Evolutionary conservation across 2,329 filamentous ascomycete genomes (phyloP).

Genomic region (Verruconis gallopava): DNA sequence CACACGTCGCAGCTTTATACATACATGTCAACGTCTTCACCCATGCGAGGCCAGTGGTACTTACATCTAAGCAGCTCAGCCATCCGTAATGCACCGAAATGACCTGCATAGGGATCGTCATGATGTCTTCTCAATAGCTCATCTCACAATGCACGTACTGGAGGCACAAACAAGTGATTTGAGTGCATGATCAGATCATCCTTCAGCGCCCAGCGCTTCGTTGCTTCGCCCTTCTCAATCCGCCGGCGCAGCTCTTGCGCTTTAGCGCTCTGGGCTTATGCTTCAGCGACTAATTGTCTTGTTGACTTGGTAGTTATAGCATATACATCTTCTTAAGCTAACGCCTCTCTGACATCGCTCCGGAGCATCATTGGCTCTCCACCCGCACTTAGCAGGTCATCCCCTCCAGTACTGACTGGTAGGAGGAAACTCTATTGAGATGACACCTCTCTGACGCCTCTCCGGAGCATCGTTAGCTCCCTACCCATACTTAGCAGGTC

Average conservation of each 20-base stretch:
- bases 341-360: too few relatives aligned
- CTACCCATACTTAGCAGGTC: too few relatives aligned
- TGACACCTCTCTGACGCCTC: too few relatives aligned
- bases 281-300: neutral
- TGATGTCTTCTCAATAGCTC: constrained; percentile 4
- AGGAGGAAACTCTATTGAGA: too few relatives aligned
- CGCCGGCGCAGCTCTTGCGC: neutral
- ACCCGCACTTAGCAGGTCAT: too few relatives aligned
- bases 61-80: neutral
- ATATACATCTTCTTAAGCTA: too few relatives aligned
- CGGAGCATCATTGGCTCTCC: too few relatives aligned
- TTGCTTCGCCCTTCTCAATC: neutral
- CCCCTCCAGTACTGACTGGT: too few relatives aligned
- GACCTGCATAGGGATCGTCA: constrained; percentile 4
- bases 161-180: neutral
- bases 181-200: neutral
- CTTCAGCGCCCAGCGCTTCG: constrained; percentile 1
- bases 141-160: neutral
- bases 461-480: too few relatives aligned
- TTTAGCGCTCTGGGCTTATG: neutral
- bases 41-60: constrained; percentile 12
- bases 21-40: constrained; percentile 15
- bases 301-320: constrained; percentile 1
- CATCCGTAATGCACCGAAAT: constrained; percentile 3
- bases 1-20: constrained; percentile 12